Evolutionary conservation across 208 protist species (phyloP), one percentile per base, ranked within the genome.

Genomic region (Trypanosoma cruzi): DNA sequence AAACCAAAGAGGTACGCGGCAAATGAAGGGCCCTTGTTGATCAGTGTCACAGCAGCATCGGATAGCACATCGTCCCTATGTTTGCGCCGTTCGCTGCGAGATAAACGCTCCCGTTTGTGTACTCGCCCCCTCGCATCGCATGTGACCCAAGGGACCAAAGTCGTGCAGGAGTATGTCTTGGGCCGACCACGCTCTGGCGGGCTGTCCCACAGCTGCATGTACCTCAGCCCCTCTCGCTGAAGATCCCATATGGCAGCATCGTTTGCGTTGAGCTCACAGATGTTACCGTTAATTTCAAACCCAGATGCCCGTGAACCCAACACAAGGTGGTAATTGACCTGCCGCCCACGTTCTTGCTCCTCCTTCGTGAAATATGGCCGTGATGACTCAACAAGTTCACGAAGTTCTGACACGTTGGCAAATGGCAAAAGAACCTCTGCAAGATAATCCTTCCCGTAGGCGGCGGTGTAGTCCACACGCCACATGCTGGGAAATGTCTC

Each of bases 401-500:
- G 48, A 57, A 96, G 75, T 3, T 34, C 55, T 7, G 62, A 57
- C 71, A 88, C 55, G 63, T 92, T 74, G 7, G 85, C 84, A 70
- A 96, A 92, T 6, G 90, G 90, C 48, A 91, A 56, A 57, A 93
- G 71, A 50, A 92, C 85, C 8, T 78, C 74, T 2, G 84, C 81
- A 26, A 96, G 71, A 72, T 96, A 81, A 0, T 87, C 84, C 71
- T 89, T 86, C 11, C 72, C 75, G 58, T 75, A 86, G 16, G 87
- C 68, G 0, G 71, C 80, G 0, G 81, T 78, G 73, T 76, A 88
- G 73, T 96, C 90, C 14, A 96, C 90, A 46, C 26, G 16, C 88
- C 90, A 96, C 62, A 26, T 65, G 20, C 36, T 70, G 36, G 86
- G 81, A 64, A 93, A 93, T n/a, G 85, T 87, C 16, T 82, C 71